Percentiles rank a stretch among this genome's conserved stretches.
phyloP scores from a whole-genome alignment of 495 filamentous ascomycete species.

The Aspergillus incahuasiensis region DNA sequence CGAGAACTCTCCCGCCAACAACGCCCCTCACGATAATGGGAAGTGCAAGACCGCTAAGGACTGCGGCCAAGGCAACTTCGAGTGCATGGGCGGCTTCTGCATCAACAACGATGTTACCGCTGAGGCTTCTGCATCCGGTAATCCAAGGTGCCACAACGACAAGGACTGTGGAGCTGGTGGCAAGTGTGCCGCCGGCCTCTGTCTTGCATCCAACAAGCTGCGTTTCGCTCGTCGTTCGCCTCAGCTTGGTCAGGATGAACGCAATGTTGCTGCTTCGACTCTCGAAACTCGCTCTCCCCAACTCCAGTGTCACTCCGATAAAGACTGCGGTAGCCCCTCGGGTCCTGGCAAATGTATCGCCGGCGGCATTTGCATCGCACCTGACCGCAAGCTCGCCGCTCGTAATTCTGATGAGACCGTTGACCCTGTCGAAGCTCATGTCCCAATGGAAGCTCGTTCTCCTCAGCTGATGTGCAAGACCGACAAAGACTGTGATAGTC shows the following conservation, averaged over 20 bases:
- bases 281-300: neutral
- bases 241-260: no score
- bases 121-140: neutral
- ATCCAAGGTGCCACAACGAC: neutral
- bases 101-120: neutral
- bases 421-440: no score
- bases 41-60: neutral
- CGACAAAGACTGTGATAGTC: neutral
- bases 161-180: neutral
- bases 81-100: neutral
- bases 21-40: neutral
- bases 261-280: no score
- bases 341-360: neutral
- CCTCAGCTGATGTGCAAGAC: neutral
- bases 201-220: neutral
- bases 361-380: conserved; percentile 5
- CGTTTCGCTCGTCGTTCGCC: neutral
- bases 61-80: neutral
- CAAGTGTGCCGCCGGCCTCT: neutral
- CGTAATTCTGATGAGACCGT: no score
- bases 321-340: neutral
- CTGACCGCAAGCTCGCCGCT: neutral
- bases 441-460: neutral
- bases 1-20: no score
- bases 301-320: neutral